These are phyloP conservation scores for Periconia sp. DNA, from an alignment of 2,329 filamentous ascomycete genomes.

Conservation along the genomic window DNA sequence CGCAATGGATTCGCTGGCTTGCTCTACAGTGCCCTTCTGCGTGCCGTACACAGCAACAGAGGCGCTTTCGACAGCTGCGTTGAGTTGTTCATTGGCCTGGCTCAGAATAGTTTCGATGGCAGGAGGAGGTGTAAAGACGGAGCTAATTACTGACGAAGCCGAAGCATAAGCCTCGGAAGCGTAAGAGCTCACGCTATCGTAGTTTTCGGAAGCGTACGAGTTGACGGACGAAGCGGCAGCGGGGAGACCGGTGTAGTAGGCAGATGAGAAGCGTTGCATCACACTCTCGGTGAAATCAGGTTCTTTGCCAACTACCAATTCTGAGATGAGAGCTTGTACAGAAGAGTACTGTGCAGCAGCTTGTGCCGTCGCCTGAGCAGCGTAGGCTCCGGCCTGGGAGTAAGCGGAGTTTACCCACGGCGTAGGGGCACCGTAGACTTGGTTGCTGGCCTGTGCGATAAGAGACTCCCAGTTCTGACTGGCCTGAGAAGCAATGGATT, in stretches of 20 bases:
- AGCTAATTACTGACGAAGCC: conserved; percentile 49
- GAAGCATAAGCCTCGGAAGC: conserved; percentile 53
- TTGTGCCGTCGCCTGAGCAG: conserved; percentile 63
- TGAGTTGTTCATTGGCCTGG: conserved; percentile 58
- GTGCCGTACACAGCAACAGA: conserved; percentile 59
- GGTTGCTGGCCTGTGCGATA: conserved; percentile 66
- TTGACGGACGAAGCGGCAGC: conserved; percentile 57
- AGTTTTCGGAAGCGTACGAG: conserved; percentile 53
- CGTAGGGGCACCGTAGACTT: conserved; percentile 69
- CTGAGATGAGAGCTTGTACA: conserved; percentile 72
- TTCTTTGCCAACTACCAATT: conserved; percentile 76
- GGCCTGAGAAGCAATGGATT: conserved; percentile 58
- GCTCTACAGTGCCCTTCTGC: conserved; percentile 55
- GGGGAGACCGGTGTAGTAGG: conserved; percentile 68
- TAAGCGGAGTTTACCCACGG: conserved; percentile 51
- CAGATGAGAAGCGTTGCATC: conserved; percentile 68
- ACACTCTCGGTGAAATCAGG: conserved; percentile 81
- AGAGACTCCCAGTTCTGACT: conserved; percentile 66
- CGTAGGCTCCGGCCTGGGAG: conserved; percentile 59
- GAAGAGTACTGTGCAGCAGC: conserved; percentile 67
- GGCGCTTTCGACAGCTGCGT: conserved; percentile 61
- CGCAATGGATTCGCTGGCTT: conserved; percentile 56
- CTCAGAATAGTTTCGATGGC: conserved; percentile 60
- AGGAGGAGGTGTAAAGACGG: conserved; percentile 60
- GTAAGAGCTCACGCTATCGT: conserved; percentile 52